Percentiles rank a stretch among this genome's conserved stretches.
These are phyloP conservation scores for Arachis hypogaea DNA, from an alignment of 306 rosid species.

Conservation along the genomic window DNA sequence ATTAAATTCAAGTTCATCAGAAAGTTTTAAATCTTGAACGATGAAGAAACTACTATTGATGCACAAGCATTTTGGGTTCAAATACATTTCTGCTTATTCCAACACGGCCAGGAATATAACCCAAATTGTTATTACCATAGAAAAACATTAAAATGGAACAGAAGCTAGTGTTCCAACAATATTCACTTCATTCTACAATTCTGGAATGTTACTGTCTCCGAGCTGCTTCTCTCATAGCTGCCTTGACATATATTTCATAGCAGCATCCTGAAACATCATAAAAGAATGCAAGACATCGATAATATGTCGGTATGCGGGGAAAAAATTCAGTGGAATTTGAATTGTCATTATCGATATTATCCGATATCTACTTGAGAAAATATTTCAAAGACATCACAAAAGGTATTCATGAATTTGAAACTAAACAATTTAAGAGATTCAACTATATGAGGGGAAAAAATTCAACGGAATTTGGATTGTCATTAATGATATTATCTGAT, in stretches of 20 bases:
- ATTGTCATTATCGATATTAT: background rate
- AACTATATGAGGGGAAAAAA: background rate
- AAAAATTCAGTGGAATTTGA: background rate
- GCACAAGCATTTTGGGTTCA: slow-evolving; percentile 39
- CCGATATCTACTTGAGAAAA: slow-evolving; percentile 8
- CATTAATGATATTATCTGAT: too few species aligned
- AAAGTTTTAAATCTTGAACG: background rate
- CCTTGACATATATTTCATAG: slow-evolving; percentile 78
- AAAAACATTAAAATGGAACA: slow-evolving; percentile 20
- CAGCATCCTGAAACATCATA: slow-evolving; percentile 64
- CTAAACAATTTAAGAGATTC: too few species aligned
- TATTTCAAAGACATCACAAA: background rate
- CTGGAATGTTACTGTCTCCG: slow-evolving; percentile 40
- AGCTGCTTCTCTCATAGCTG: slow-evolving; percentile 60
- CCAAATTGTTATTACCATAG: slow-evolving; percentile 37
- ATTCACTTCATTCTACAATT: slow-evolving; percentile 41
- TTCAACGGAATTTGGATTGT: too few species aligned
- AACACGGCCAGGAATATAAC: slow-evolving; percentile 24
- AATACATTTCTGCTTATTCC: slow-evolving; percentile 39
- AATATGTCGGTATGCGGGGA: background rate
- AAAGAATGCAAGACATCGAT: slow-evolving; percentile 32
- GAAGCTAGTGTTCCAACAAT: slow-evolving; percentile 30
- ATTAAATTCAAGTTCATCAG: background rate
- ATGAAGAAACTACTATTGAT: slow-evolving; percentile 18
- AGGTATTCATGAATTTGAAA: too few species aligned